Evolutionary conservation across 2,329 filamentous ascomycete genomes (phyloP).

Genomic region (Cercospora janseana): DNA sequence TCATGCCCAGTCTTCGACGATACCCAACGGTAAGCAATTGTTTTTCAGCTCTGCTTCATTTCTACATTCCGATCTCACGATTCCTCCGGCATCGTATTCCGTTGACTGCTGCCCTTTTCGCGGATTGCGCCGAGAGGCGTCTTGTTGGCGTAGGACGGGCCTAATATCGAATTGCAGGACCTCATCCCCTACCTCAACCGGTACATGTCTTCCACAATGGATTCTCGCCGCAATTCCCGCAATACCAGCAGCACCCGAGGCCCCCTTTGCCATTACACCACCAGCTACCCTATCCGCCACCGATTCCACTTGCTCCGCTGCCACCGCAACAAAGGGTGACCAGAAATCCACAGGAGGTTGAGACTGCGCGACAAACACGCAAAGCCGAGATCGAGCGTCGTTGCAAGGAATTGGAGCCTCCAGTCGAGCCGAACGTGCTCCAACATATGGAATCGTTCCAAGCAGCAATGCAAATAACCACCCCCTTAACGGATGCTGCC

Average conservation of each 20-base stretch:
- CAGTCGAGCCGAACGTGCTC: conserved; percentile 61
- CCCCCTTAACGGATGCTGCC: conserved; percentile 64
- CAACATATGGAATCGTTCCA: conserved; percentile 71
- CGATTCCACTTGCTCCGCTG: conserved; percentile 18
- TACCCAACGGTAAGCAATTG: conserved; percentile 32
- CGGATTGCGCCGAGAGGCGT: background rate
- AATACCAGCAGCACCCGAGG: conserved; percentile 9
- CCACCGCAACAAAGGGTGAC: conserved; percentile 38
- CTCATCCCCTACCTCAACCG: conserved; percentile 33
- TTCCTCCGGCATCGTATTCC: background rate
- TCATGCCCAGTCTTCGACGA: conserved; percentile 21
- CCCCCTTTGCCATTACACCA: conserved; percentile 4
- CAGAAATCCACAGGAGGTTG: conserved; percentile 61
- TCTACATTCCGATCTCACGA: conserved; percentile 1
- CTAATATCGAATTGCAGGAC: conserved; percentile 21
- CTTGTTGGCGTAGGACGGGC: background rate
- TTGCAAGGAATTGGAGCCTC: conserved; percentile 62
- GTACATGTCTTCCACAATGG: conserved; percentile 30
- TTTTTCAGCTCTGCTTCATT: conserved; percentile 8
- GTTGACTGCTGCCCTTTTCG: background rate
- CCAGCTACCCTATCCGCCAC: conserved; percentile 17
- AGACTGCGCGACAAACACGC: conserved; percentile 62
- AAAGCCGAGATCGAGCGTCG: conserved; percentile 70
- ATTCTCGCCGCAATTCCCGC: conserved; percentile 11
- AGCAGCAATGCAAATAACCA: conserved; percentile 67